Conservation (phyloP, 2,329 filamentous ascomycete species). For the Penicillium sp. region DNA sequence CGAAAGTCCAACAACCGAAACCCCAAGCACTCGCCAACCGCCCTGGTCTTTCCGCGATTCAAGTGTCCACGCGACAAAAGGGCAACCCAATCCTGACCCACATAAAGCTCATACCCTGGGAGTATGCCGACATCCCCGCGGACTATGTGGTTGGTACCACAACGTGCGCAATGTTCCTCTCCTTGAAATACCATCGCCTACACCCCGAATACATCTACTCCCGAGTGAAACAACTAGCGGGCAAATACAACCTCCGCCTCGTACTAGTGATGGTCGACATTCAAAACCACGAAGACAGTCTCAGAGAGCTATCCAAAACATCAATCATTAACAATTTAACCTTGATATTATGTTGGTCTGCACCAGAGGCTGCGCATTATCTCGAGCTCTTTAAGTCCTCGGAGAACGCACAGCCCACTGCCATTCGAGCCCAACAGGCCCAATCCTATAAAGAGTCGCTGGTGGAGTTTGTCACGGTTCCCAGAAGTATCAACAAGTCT, state of each 20-base stretch:
- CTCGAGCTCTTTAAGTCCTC: conserved; percentile 93
- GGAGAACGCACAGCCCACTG: conserved; percentile 77
- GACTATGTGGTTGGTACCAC: conserved; percentile 87
- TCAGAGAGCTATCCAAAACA: conserved; percentile 90
- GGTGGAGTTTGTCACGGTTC: conserved; percentile 88
- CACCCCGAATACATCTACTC: conserved; percentile 98
- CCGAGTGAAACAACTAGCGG: conserved; percentile 78
- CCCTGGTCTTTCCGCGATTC: conserved; percentile 70
- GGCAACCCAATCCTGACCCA: conserved; percentile 88
- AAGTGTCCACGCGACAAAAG: conserved; percentile 89
- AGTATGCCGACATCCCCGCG: conserved; percentile 93
- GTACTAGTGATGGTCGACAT: conserved; percentile 93
- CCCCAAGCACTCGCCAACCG: conserved; percentile 77
- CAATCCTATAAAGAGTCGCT: conserved; percentile 82
- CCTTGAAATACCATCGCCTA: conserved; percentile 93
- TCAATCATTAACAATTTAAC: conserved; percentile 91
- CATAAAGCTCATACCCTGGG: conserved; percentile 83
- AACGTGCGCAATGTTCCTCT: conserved; percentile 88
- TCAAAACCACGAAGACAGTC: conserved; percentile 82
- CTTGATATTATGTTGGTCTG: conserved; percentile 88
- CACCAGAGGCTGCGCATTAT: conserved; percentile 89
- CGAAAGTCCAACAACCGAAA: conserved; percentile 77
- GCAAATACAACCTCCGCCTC: conserved; percentile 82
- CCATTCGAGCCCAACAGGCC: conserved; percentile 82
- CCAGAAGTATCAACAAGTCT: conserved; percentile 87